Conservation (phyloP, 306 rosid genomes). For the Trifolium subterraneum region DNA sequence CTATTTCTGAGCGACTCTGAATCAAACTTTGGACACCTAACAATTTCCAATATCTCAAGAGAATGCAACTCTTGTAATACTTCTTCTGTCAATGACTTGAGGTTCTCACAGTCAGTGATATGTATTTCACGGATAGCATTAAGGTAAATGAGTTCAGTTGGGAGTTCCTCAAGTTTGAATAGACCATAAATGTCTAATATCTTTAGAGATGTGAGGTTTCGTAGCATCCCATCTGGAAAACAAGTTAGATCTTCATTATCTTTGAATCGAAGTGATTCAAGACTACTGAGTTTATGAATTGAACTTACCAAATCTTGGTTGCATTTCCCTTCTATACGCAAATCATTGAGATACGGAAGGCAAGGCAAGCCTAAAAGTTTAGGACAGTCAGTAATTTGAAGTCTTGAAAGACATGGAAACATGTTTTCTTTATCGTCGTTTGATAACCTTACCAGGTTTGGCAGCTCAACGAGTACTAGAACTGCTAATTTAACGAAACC, state of each 20-base stretch:
- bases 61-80: slow-evolving; percentile 10
- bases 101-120: neutral
- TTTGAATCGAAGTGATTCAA: neutral
- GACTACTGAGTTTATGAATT: neutral
- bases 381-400: slow-evolving; percentile 8
- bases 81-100: slow-evolving; percentile 23
- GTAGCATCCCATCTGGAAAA: slow-evolving; percentile 35
- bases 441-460: slow-evolving; percentile 30
- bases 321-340: neutral
- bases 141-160: neutral
- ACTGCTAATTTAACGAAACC: slow-evolving; percentile 13
- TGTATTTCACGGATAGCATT: neutral
- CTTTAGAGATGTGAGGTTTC: slow-evolving; percentile 31
- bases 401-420: slow-evolving; percentile 7
- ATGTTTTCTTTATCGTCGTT: slow-evolving; percentile 32
- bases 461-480: neutral
- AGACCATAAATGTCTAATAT: neutral
- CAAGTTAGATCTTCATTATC: neutral
- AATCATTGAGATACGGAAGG: slow-evolving; percentile 18
- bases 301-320: slow-evolving; percentile 17
- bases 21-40: neutral
- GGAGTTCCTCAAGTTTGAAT: slow-evolving; percentile 18
- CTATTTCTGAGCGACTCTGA: neutral
- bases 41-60: neutral
- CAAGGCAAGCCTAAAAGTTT: slow-evolving; percentile 25